Conservation (phyloP, 371 early-diverging fungal species). For the Caulochytrium protostelioides region DNA sequence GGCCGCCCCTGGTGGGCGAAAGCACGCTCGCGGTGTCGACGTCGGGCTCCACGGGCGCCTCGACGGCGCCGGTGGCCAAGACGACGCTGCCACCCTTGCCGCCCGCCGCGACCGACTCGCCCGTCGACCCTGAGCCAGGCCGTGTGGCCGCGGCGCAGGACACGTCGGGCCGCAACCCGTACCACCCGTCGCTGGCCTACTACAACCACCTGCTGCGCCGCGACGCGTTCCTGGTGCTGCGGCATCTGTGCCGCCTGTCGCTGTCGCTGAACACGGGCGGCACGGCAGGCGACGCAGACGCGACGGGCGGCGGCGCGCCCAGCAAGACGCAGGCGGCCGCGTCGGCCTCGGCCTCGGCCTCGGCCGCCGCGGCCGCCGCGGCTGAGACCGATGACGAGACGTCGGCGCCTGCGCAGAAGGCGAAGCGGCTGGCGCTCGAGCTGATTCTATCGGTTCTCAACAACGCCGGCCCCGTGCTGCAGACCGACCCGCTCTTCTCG, state of each 20-base stretch:
- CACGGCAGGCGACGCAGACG: no score
- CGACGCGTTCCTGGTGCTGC: slow-evolving; percentile 69
- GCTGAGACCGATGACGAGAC: slow-evolving; percentile 8
- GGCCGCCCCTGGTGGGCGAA: no score
- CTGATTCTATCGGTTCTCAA: slow-evolving; percentile 36
- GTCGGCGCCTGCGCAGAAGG: slow-evolving; percentile 8
- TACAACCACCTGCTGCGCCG: slow-evolving; percentile 19
- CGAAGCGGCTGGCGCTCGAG: slow-evolving; percentile 26
- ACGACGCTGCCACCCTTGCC: no score
- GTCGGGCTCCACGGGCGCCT: no score
- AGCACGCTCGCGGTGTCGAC: no score
- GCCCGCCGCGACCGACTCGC: no score
- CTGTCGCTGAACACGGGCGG: no score
- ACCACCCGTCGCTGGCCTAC: slow-evolving; percentile 18
- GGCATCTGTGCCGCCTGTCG: slow-evolving; percentile 73
- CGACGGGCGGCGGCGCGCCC: no score
- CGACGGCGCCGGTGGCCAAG: no score
- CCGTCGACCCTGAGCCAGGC: no score
- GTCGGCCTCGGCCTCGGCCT: background rate
- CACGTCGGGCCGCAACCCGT: slow-evolving; percentile 12
- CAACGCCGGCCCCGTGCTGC: slow-evolving; percentile 34
- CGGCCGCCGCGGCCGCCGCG: background rate
- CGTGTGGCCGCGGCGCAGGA: background rate
- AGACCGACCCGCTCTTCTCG: slow-evolving; percentile 26
- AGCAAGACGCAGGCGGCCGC: no score